These are phyloP conservation scores for Backusella parvicylindrica DNA, from an alignment of 192 early-diverging fungal species.

Conservation along the genomic window DNA sequence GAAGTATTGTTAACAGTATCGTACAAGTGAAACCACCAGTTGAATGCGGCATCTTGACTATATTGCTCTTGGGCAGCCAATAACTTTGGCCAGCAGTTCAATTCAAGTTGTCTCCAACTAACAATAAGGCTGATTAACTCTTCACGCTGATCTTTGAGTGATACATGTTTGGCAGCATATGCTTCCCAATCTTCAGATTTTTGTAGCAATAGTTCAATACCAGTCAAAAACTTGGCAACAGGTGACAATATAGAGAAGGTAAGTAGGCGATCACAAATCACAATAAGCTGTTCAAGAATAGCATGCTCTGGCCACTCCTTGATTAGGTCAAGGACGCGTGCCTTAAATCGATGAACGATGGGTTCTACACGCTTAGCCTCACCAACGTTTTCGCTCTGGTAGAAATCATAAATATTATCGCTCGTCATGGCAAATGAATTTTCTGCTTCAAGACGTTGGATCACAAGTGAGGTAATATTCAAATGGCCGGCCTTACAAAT, in stretches of 20 bases:
- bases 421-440: conserved; percentile 20
- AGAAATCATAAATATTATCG: conserved; percentile 83
- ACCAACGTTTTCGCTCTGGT: conserved; percentile 73
- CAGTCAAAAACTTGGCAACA: conserved; percentile 85
- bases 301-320: conserved; percentile 90
- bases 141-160: conserved; percentile 65
- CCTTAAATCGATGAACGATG: conserved; percentile 58
- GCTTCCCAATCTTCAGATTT: conserved; percentile 95
- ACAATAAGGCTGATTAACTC: conserved; percentile 74
- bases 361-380: conserved; percentile 67
- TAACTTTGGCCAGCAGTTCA: conserved; percentile 86
- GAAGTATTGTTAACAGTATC: conserved; percentile 46
- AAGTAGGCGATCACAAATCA: conserved; percentile 53
- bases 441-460: conserved; percentile 23
- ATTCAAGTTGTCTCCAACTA: conserved; percentile 88
- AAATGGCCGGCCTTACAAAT: conserved; percentile 19
- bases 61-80: conserved; percentile 78
- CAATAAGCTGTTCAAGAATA: conserved; percentile 74
- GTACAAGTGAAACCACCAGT: conserved; percentile 92
- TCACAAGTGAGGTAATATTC: conserved; percentile 10
- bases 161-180: conserved; percentile 79
- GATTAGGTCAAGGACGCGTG: conserved; percentile 58
- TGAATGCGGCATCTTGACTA: conserved; percentile 57
- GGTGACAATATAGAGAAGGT: conserved; percentile 77
- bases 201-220: conserved; percentile 81